Base-by-base conservation (phyloP, 495 filamentous ascomycete genomes). In the Daldinia concentrica region DNA sequence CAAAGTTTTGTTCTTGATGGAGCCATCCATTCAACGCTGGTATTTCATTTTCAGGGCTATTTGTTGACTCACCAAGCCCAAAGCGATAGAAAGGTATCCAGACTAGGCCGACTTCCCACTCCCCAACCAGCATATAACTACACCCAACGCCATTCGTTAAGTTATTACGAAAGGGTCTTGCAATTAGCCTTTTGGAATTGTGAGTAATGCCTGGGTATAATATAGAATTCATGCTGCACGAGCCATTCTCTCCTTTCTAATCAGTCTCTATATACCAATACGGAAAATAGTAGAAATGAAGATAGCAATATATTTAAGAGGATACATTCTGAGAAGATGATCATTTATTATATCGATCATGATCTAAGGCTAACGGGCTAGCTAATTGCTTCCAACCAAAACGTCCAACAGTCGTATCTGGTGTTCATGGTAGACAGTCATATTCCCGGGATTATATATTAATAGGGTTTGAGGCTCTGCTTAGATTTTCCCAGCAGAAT, bases 371-470 rank as follows among this genome's bases (percentile, higher is more conserved):
- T 17, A 54, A 54, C 15, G 19, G 45, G 12, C 27, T 34, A 62
- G 34, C 30, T 27, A 56, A 55, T 48, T 36, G 45, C 56, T 55
- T n/a, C 36, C 22, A 29, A 34, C 43, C 29, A 32, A 66, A 54
- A 45, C 37, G 43, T 26, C 37, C 48, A 41, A 43, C 29, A 45
- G 8, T 27, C 3, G 11, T n/a, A 60, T 26, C n/a, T 48, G 43
- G 32, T 26, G 19, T 11, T 27, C n/a, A 27, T 37, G 58, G 36
- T 17, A 60, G 36, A 61, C 26, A 45, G 36, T 14, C 26, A n/a
- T 7, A 5, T 55, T 62, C 43, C 57, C 27, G 24, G 36, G 26
- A 34, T 34, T 51, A 58, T 45, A 32, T 56, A 26, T 36, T 52
- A 55, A 36, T 61, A 45, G 48, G 7, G 51, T 32, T 37, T 45